Evolutionary conservation across 2,329 filamentous ascomycete species (phyloP), one percentile per base, ranked within the genome.

Genomic region (Lachnellula cervina): DNA sequence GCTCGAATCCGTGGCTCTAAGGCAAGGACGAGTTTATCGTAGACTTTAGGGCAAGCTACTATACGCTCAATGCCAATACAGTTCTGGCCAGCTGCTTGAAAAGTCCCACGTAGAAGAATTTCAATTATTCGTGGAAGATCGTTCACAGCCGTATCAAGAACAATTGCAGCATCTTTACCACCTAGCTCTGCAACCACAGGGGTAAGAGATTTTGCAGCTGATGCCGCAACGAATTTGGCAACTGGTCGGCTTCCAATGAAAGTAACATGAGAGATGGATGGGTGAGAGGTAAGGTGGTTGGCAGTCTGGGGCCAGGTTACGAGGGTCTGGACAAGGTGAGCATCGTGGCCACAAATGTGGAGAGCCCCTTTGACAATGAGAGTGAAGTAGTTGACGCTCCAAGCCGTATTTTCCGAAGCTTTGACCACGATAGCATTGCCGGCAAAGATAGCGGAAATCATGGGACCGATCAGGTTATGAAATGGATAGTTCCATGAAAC

Each of bases 401-500:
- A 99, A 52, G 92, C 93, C 0, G 93, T 97, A 72, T 93, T 89
- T 73, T 99, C 94, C 50, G 90, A 96, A 48, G 88, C 89, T 75
- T 99, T 99, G 71, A 97, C 88, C 43, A 99, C 79, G 62, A 97
- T 87, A 51, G 84, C 90, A 69, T 97, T 97, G 47, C 94, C 94
- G 14, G 92, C 81, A 70, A 97, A 97, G 50, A 97, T 80, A 16
- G 89, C 86, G 63, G 89, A 92, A 69, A 97, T 95, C 62, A 97
- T 82, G 14, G 93, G 94, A 0, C 89, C 90, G 47, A 97, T 83
- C 60, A 97, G 79, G 73, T 99, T 99, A 76, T 99, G 94, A 73
- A 97, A 96, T 45, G 90, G 86, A 70, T 91, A 97, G 76, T 99
- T 99, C 94, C 94, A 99, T 69, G 89, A 94, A 44, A 99, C 90